These are phyloP conservation scores for Penicillium coprophilum DNA, from an alignment of 495 filamentous ascomycete genomes.

Conservation along the genomic window DNA sequence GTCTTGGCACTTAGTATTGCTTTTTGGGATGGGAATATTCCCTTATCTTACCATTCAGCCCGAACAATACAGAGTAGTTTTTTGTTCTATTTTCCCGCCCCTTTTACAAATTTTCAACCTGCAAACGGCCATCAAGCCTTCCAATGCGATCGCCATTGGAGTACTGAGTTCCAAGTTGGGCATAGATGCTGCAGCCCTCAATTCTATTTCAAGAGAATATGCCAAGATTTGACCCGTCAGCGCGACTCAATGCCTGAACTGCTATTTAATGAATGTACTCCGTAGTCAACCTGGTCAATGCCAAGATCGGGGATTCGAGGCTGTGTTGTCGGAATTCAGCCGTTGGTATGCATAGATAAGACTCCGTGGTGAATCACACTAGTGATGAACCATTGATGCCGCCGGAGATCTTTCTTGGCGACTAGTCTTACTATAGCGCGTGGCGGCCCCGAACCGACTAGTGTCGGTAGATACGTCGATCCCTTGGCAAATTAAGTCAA, in stretches of 20 bases:
- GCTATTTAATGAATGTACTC: not conserved
- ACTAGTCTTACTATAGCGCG: constrained; percentile 15
- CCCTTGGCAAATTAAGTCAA: constrained; percentile 10
- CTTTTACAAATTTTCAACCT: not conserved
- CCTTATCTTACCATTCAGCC: not conserved
- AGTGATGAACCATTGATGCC: constrained; percentile 17
- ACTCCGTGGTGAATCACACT: not conserved
- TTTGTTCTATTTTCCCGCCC: not conserved
- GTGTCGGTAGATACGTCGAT: constrained; percentile 7
- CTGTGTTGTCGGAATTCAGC: constrained; percentile 18
- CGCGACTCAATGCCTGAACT: not conserved
- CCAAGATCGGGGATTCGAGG: constrained; percentile 17
- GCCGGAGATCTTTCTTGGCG: constrained; percentile 22
- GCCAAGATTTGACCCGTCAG: constrained; percentile 9
- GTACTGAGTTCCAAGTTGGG: not conserved
- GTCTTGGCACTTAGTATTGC: constrained; percentile 5
- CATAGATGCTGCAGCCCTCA: not conserved
- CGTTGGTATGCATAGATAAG: constrained; percentile 4
- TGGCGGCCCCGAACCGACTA: constrained; percentile 8
- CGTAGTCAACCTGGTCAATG: constrained; percentile 1
- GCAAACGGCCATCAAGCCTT: not conserved
- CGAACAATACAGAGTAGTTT: not conserved
- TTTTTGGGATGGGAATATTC: not conserved
- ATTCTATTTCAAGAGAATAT: not conserved
- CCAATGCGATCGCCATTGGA: not conserved